phyloP scores from a whole-genome alignment of 352 stramenopile species.

The Saprolegnia parasitica region DNA sequence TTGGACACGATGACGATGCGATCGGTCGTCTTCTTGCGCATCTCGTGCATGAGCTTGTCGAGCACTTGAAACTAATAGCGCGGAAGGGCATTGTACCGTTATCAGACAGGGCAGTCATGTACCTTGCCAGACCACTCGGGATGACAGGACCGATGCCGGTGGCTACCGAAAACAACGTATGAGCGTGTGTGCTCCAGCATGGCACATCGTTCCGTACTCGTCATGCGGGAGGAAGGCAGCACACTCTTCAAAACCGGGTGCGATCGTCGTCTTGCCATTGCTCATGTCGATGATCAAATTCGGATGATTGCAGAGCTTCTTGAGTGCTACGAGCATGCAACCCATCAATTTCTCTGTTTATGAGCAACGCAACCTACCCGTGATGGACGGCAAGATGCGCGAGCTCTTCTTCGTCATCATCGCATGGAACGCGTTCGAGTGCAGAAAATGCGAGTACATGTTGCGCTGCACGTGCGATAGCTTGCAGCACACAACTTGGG shows the following conservation, averaged over 20 bases:
- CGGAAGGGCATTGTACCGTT: too few relatives aligned
- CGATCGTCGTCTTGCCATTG: constrained; percentile 71
- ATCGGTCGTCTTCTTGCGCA: constrained; percentile 93
- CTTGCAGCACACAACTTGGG: constrained; percentile 98
- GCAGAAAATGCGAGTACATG: constrained; percentile 95
- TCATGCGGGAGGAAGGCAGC: constrained; percentile 24
- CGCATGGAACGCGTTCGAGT: constrained; percentile 92
- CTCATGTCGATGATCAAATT: constrained; percentile 85
- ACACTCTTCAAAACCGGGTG: constrained; percentile 75
- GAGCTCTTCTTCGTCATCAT: constrained; percentile 94
- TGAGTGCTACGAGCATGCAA: constrained; percentile 53
- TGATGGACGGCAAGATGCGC: constrained; percentile 83
- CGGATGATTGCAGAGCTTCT: constrained; percentile 98
- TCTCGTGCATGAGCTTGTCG: constrained; percentile 94
- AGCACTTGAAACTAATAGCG: constrained; percentile 83
- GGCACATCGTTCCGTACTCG: neutral
- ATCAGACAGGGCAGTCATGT: neutral
- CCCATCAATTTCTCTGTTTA: neutral
- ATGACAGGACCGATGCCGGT: constrained; percentile 62
- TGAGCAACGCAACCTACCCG: constrained; percentile 18
- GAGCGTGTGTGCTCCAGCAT: neutral
- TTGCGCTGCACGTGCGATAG: constrained; percentile 94
- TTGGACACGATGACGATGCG: constrained; percentile 99
- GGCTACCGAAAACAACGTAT: constrained; percentile 36
- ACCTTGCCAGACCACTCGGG: constrained; percentile 87